Percentiles rank a stretch among this genome's conserved stretches.
Conservation (phyloP, 164 flowering plant genomes). For the Taxillus chinensis region DNA sequence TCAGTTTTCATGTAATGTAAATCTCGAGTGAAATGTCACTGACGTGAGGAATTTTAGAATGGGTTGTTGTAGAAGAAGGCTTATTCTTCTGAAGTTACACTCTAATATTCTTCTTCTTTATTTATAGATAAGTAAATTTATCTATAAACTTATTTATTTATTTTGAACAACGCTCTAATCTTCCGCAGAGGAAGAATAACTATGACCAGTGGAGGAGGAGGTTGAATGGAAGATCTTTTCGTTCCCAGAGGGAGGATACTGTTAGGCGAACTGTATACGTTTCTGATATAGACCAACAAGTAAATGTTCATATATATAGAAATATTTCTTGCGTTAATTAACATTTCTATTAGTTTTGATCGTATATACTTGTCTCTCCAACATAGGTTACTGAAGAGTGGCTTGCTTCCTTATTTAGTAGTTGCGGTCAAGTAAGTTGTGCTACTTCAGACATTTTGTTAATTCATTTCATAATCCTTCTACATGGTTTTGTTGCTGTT, state of each 20-base stretch:
- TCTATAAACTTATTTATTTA: too few species aligned
- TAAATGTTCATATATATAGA: slow-evolving; percentile 9
- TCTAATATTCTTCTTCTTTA: too few species aligned
- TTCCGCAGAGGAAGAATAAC: slow-evolving; percentile 27
- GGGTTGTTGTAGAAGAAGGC: too few species aligned
- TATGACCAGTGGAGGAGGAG: slow-evolving; percentile 29
- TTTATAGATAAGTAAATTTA: too few species aligned
- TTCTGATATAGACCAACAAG: slow-evolving; percentile 41
- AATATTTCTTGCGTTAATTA: not conserved
- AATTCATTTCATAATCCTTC: not conserved
- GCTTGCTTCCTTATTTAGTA: slow-evolving; percentile 35
- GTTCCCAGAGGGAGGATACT: slow-evolving; percentile 35
- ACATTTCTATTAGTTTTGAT: not conserved
- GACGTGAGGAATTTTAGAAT: too few species aligned
- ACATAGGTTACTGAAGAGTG: slow-evolving; percentile 38
- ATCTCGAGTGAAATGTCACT: too few species aligned
- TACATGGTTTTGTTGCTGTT: not conserved
- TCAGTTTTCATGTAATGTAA: too few species aligned
- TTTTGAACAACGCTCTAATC: not conserved
- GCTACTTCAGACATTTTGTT: not conserved
- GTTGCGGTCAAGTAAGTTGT: slow-evolving; percentile 36
- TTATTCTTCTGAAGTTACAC: too few species aligned
- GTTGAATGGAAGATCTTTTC: slow-evolving; percentile 23
- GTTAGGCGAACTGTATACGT: slow-evolving; percentile 40
- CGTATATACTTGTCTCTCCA: not conserved